Conservation (phyloP, 1,284 basidiomycete genomes). For the Abortiporus biennis region DNA sequence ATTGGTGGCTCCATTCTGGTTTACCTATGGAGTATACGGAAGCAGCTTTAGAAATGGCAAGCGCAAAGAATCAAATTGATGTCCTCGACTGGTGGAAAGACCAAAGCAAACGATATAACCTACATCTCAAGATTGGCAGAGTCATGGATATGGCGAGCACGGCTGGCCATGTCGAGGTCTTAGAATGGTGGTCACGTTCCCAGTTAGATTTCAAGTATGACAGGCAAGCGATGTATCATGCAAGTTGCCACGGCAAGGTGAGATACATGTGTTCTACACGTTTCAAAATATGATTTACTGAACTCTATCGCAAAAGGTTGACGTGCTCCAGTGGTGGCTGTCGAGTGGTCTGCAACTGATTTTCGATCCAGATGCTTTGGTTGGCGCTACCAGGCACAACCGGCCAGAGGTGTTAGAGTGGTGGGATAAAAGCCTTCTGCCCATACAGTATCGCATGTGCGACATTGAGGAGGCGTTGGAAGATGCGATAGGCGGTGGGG, state of each 20-base stretch:
- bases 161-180: constrained; percentile 60
- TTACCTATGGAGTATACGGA: constrained; percentile 66
- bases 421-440: constrained; percentile 74
- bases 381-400: constrained; percentile 73
- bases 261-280: not conserved
- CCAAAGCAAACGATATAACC: constrained; percentile 20
- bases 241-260: constrained; percentile 69
- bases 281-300: not conserved
- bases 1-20: constrained; percentile 64
- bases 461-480: constrained; percentile 84
- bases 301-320: constrained; percentile 32
- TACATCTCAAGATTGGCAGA: constrained; percentile 72
- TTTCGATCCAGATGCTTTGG: constrained; percentile 74
- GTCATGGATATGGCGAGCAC: constrained; percentile 77
- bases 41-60: constrained; percentile 69
- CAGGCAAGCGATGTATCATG: constrained; percentile 65
- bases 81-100: constrained; percentile 78
- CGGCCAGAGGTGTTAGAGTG: constrained; percentile 77
- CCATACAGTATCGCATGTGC: constrained; percentile 78
- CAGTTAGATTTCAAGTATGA: constrained; percentile 73
- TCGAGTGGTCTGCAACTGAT: constrained; percentile 67
- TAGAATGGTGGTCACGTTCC: constrained; percentile 80
- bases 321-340: constrained; percentile 80
- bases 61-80: constrained; percentile 61
- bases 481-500: constrained; percentile 72